Evolutionary conservation across 2,329 filamentous ascomycete species (phyloP).

Genomic region (Diatrype stigma): DNA sequence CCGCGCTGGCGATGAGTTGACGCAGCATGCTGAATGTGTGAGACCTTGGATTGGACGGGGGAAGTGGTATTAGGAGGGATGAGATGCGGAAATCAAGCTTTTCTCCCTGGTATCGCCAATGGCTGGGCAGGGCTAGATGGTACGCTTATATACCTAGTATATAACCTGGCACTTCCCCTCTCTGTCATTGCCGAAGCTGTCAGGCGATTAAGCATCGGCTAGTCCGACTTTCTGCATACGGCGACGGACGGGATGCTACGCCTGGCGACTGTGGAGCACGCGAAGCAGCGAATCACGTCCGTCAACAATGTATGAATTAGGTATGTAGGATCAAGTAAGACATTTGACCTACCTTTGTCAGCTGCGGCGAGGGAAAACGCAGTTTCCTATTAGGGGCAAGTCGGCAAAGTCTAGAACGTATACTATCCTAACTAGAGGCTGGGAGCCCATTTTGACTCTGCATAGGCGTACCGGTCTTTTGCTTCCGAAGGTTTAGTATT

Average conservation of each 20-base stretch:
- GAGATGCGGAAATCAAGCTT: too few species aligned
- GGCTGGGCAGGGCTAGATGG: too few species aligned
- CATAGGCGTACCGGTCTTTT: not conserved
- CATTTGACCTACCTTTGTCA: conserved; percentile 1
- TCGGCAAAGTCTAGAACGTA: conserved; percentile 1
- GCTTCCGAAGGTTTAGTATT: too few species aligned
- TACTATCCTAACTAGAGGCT: too few species aligned
- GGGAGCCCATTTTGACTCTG: not conserved
- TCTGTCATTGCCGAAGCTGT: not conserved
- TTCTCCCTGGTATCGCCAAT: too few species aligned
- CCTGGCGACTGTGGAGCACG: not conserved
- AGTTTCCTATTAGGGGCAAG: not conserved
- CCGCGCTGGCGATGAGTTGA: conserved; percentile 1
- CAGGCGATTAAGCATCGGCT: too few species aligned
- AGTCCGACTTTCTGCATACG: too few species aligned
- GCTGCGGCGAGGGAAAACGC: not conserved
- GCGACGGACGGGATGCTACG: too few species aligned
- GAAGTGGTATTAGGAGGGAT: not conserved
- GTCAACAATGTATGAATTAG: conserved; percentile 1
- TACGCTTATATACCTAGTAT: not conserved
- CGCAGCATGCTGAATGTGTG: conserved; percentile 10
- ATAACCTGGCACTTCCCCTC: not conserved
- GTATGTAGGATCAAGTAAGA: conserved; percentile 2
- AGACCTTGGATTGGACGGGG: not conserved
- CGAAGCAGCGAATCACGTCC: not conserved